A percentile compares a stretch with the other conserved stretches of the same genome.
These are phyloP conservation scores for Diplodia intermedia DNA, from an alignment of 2,329 filamentous ascomycete species.

Conservation along the genomic window DNA sequence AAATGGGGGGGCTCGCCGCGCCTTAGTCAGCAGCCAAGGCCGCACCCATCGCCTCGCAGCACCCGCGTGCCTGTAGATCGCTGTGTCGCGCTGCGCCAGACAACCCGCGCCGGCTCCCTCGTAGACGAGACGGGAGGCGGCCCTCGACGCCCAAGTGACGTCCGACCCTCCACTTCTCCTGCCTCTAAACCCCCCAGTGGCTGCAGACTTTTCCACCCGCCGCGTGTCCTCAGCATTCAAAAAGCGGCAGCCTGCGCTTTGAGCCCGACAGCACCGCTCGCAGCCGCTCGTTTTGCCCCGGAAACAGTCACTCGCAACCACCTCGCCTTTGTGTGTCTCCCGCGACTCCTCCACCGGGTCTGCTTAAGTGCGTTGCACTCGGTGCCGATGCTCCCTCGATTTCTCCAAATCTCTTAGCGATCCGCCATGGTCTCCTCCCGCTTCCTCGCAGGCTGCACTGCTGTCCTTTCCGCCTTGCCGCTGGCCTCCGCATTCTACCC, in stretches of 20 bases:
- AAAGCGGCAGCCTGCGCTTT: constrained; percentile 8
- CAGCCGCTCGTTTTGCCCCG: constrained; percentile 16
- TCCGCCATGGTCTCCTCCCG: constrained; percentile 7
- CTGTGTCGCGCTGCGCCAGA: constrained; percentile 18
- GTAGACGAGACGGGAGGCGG: constrained; percentile 1
- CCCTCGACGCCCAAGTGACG: constrained; percentile 10
- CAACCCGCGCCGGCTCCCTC: constrained; percentile 18
- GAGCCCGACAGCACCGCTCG: constrained; percentile 6
- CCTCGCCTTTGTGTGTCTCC: constrained; percentile 12
- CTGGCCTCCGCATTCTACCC: constrained; percentile 47
- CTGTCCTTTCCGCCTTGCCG: constrained; percentile 8
- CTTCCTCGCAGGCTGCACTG: constrained; percentile 3
- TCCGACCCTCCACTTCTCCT: constrained; percentile 18
- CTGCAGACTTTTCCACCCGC: constrained; percentile 21
- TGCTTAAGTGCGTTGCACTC: constrained; percentile 33
- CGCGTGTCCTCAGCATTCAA: constrained; percentile 3
- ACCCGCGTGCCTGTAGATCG: constrained; percentile 26
- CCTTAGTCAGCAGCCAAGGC: constrained; percentile 17
- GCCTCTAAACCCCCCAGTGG: constrained; percentile 4
- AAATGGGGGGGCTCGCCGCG: constrained; percentile 11
- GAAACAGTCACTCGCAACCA: constrained; percentile 11
- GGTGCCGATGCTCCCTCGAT: constrained; percentile 22
- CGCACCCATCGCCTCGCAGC: not conserved
- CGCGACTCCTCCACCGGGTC: constrained; percentile 18
- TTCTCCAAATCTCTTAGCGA: constrained; percentile 2